Evolutionary conservation across 2,329 filamentous ascomycete species (phyloP).

Genomic region (Colletotrichum theobromicola): DNA sequence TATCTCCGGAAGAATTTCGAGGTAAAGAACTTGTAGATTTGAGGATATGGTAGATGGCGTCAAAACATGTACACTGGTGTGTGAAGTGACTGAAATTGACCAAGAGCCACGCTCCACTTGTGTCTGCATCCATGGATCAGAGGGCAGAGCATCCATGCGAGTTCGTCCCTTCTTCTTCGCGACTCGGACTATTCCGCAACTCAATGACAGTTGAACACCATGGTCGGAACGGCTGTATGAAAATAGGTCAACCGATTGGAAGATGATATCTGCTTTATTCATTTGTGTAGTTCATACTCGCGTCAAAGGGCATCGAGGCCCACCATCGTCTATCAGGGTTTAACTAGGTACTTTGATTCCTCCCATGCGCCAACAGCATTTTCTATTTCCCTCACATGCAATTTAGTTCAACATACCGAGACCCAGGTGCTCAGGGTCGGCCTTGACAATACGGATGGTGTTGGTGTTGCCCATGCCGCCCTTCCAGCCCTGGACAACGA

Average conservation of each 20-base stretch:
- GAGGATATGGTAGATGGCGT: not conserved
- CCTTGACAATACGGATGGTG: slow-evolving; percentile 71
- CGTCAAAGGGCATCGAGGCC: slow-evolving; percentile 5
- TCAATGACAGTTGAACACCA: not conserved
- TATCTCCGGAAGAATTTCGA: slow-evolving; percentile 28
- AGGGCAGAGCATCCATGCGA: not conserved
- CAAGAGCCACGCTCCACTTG: not conserved
- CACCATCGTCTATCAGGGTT: slow-evolving; percentile 20
- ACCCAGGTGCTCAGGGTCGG: slow-evolving; percentile 63
- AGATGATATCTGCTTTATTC: slow-evolving; percentile 2
- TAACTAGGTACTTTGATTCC: slow-evolving; percentile 18
- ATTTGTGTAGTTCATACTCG: slow-evolving; percentile 19
- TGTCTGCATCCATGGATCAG: not conserved
- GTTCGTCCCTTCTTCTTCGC: not conserved
- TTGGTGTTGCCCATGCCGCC: slow-evolving; percentile 93
- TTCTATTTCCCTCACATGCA: not conserved
- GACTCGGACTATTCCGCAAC: not conserved
- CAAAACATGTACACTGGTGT: not conserved
- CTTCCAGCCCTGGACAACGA: slow-evolving; percentile 91
- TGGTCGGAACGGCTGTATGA: not conserved
- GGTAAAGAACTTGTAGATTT: not conserved
- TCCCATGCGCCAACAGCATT: slow-evolving; percentile 10
- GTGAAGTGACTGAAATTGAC: not conserved
- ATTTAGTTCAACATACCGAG: slow-evolving; percentile 47
- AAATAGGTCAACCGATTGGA: not conserved